Conservation (phyloP, 805 yeast species). For the Kodamaea kaohsiungensis region DNA sequence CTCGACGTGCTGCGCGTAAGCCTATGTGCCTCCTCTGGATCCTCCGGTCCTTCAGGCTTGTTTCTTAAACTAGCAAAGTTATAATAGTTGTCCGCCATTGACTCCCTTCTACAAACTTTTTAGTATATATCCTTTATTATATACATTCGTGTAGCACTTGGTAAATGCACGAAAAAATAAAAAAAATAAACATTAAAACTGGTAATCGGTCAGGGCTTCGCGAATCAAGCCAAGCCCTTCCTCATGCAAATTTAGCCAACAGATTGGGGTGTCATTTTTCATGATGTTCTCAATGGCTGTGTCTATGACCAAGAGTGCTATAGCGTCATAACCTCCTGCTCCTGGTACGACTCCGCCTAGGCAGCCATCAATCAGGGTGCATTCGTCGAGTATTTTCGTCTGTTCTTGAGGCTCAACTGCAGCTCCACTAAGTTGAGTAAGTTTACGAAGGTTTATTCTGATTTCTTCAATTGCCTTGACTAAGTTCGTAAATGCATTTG, state of each 20-base stretch:
- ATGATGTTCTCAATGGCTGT: conserved; percentile 28
- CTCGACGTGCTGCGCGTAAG: not conserved
- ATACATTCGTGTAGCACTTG: not conserved
- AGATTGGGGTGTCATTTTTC: conserved; percentile 28
- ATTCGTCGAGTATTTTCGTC: conserved; percentile 61
- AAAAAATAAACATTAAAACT: not conserved
- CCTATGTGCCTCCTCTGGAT: not conserved
- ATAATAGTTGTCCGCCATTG: conserved; percentile 9
- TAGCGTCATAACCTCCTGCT: conserved; percentile 97
- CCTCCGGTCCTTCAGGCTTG: not conserved
- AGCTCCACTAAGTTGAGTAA: conserved; percentile 72
- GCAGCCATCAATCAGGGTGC: conserved; percentile 61
- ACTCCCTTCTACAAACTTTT: not conserved
- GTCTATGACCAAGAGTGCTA: conserved; percentile 66
- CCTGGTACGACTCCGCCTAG: conserved; percentile 98
- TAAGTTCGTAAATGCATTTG: conserved; percentile 19
- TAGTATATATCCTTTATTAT: not conserved
- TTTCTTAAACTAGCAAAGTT: conserved; percentile 9
- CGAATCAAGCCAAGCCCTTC: conserved; percentile 57
- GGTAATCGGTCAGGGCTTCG: conserved; percentile 30
- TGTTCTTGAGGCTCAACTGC: conserved; percentile 87
- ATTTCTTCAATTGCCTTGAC: conserved; percentile 47
- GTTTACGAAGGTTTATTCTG: conserved; percentile 55
- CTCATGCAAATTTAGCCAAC: conserved; percentile 70
- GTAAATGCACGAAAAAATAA: not conserved